Base-by-base conservation (phyloP, 1,284 basidiomycete species). In the Irpex lacteus region DNA sequence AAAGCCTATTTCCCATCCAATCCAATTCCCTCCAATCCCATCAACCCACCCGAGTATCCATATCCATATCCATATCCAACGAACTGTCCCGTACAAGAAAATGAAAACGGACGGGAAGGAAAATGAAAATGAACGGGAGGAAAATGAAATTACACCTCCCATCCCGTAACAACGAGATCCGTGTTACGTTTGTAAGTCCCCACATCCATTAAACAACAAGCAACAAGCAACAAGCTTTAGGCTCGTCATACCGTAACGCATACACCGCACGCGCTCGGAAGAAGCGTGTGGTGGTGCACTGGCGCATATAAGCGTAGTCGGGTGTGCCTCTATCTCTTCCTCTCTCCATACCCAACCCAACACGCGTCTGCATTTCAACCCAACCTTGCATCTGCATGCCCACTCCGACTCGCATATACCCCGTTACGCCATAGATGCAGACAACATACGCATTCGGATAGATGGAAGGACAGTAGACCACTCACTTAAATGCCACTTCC, bases 401-500 rank as follows among this genome's bases (percentile, higher is more conserved):
- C n/a, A n/a, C n/a, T n/a, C n/a, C n/a, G n/a, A n/a, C n/a, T n/a
- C n/a, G n/a, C n/a, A n/a, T n/a, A 26, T 26, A 26, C 26, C 26
- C 26, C 26, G 26, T 26, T 26, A 26, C 4, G 26, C n/a, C n/a
- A n/a, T n/a, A n/a, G n/a, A n/a, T 4, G 26, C 26, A 26, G 26
- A 4, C 26, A 26, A 26, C 26, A 26, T 2, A 26, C 26, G 26
- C 26, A 26, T 26, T 26, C 26, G 26, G 26, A 26, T 2, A 26
- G 26, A 26, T 26, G 26, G 26, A 26, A 18, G n/a, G 32, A 61
- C 11, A 37, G 34, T 13, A 5, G 21, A 47, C 38, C 21, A 65
- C 65, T 56, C 59, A 92, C 90, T 92, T 57, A 92, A 78, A 75
- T 92, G 90, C 90, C 90, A 92, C 76, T 92, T 92, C 56, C 87